These are phyloP conservation scores for Solanum hybrid DNA, from an alignment of 305 asterid genomes.

Conservation along the genomic window DNA sequence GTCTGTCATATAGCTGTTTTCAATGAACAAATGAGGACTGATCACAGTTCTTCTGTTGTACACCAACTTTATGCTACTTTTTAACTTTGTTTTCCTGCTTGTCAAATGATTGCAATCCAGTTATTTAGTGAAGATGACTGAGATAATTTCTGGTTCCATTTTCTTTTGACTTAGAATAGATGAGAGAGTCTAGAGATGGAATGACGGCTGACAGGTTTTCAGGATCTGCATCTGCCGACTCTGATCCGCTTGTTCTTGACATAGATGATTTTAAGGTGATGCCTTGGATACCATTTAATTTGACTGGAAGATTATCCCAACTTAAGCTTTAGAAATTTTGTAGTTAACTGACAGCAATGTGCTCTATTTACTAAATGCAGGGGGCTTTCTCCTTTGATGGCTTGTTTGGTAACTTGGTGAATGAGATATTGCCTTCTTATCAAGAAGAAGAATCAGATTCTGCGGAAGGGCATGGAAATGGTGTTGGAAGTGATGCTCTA, in stretches of 20 bases:
- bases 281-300: slow-evolving; percentile 7
- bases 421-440: slow-evolving; percentile 79
- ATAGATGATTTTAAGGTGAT: slow-evolving; percentile 88
- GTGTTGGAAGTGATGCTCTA: slow-evolving; percentile 35
- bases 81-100: not conserved
- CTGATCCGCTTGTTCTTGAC: slow-evolving; percentile 70
- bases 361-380: slow-evolving; percentile 29
- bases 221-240: slow-evolving; percentile 44
- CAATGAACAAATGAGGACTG: not conserved
- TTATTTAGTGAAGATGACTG: not conserved
- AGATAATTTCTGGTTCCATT: not conserved
- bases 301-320: slow-evolving; percentile 13
- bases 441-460: slow-evolving; percentile 66
- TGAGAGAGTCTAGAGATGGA: slow-evolving; percentile 72
- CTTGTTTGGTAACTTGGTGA: slow-evolving; percentile 82
- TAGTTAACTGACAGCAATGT: not conserved
- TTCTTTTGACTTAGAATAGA: slow-evolving; percentile 28
- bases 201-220: slow-evolving; percentile 36
- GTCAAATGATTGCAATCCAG: not conserved
- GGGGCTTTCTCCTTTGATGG: slow-evolving; percentile 98
- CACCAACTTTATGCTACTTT: not conserved
- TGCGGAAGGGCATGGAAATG: slow-evolving; percentile 47
- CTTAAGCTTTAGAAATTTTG: not conserved
- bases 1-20: not conserved
- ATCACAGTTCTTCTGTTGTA: not conserved